Conservation (phyloP, 176 grass and related monocot species). For the Raddia guianensis region DNA sequence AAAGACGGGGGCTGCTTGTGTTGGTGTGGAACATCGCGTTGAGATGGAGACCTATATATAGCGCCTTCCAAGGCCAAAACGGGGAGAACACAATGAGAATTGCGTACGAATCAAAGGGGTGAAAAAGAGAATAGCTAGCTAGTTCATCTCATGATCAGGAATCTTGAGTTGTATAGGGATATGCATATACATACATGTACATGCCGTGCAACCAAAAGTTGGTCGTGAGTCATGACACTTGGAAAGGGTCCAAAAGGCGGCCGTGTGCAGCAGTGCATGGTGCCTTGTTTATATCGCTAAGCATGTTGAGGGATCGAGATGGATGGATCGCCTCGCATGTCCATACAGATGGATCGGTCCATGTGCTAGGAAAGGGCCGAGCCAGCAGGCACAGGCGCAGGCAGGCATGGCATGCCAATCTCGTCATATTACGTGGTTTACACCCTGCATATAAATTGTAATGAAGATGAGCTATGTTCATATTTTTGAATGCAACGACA, state of each 20-base stretch:
- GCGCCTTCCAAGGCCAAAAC: conserved; percentile 32
- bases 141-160: conserved; percentile 34
- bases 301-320: not conserved
- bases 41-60: conserved; percentile 56
- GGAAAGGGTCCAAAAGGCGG: not conserved
- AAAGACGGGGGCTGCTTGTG: conserved; percentile 3
- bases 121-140: not conserved
- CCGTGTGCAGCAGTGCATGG: not conserved
- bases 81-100: conserved; percentile 24
- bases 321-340: not conserved
- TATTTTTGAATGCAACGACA: too few relatives aligned
- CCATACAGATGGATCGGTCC: not conserved
- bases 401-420: too few relatives aligned
- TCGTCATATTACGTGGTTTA: too few relatives aligned
- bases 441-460: too few relatives aligned
- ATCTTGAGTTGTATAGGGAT: conserved; percentile 40
- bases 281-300: not conserved
- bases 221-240: conserved; percentile 22
- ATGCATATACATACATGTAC: conserved; percentile 24
- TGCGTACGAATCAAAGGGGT: not conserved
- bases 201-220: conserved; percentile 24
- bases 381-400: not conserved
- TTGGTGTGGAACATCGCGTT: conserved; percentile 40
- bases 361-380: conserved; percentile 4
- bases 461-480: too few relatives aligned